Evolutionary conservation across 164 flowering plant genomes (phyloP), one percentile per base, ranked within the genome.

Genomic region (Macadamia integrifolia): DNA sequence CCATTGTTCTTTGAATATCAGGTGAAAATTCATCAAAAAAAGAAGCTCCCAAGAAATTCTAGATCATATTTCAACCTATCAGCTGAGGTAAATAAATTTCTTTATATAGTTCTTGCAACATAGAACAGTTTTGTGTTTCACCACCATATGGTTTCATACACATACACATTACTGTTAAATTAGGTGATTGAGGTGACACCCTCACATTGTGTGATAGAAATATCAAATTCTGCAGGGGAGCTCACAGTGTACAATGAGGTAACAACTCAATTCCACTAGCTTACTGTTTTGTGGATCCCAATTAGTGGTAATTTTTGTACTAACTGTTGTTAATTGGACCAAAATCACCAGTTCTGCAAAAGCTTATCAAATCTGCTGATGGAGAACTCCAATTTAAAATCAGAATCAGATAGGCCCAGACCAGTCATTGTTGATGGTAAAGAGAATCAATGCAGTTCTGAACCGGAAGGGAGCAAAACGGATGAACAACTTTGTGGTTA

Each of bases 131-230:
- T 35, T 46, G 6, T 3, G 50, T 46, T 14, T 9, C 35, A 66
- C 66, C 50, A 65, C 58, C 64, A 3, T 62, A 56, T 28, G 35
- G 55, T 14, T 63, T 67, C 43, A 60, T 64, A 28, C 23, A 23
- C 23, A 23, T 23, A 23, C 31, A 14, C 8, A 1, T 6, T 46
- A 35, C 64, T 63, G 50, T 60, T 32, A n/a, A 60, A 68, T 58
- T 80, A 88, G 93, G 91, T 88, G 49, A 86, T 82, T 63, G 84
- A 86, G 73, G 92, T 90, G 61, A 79, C 92, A 69, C 97, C 97
- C 14, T 76, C 79, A 18, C 78, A 85, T 70, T 88, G 93, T 62
- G 89, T 90, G 30, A 78, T 90, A 46, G 87, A 90, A 77, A 77
- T 90, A 75, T 88, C 90, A 72, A 86, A 80, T 72, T 82, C 86